phyloP scores from a whole-genome alignment of 2,329 filamentous ascomycete genomes.

The Fusarium papillatum region DNA sequence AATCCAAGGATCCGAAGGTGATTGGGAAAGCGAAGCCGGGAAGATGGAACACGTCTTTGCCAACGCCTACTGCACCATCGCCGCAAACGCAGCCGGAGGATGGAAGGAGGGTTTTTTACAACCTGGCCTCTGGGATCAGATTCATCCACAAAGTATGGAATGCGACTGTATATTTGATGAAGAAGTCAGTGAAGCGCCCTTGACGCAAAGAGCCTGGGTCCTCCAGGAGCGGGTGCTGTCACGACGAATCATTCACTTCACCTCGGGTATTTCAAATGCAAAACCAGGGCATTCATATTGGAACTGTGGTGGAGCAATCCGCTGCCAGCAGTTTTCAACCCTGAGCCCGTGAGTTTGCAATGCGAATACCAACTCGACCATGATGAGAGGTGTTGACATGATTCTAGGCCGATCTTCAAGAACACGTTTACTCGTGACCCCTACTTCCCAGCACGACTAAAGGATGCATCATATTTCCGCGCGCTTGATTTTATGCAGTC shows the following conservation, averaged over 20 bases:
- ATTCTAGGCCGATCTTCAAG: background rate
- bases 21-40: background rate
- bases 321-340: background rate
- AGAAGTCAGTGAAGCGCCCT: background rate
- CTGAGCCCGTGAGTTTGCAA: background rate
- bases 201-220: background rate
- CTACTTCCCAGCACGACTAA: background rate
- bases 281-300: background rate
- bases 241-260: background rate
- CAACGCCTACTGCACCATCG: background rate
- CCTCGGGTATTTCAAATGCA: background rate
- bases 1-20: background rate
- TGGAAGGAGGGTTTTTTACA: background rate
- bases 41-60: background rate
- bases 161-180: background rate
- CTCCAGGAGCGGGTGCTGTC: background rate
- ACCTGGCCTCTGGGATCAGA: background rate
- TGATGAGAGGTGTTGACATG: background rate
- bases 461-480: background rate
- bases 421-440: background rate
- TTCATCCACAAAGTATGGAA: background rate
- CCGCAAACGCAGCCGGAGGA: background rate
- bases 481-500: background rate
- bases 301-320: background rate
- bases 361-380: background rate